These are phyloP conservation scores for Tylopilus subfusipes DNA, from an alignment of 768 basidiomycete genomes.

Conservation along the genomic window DNA sequence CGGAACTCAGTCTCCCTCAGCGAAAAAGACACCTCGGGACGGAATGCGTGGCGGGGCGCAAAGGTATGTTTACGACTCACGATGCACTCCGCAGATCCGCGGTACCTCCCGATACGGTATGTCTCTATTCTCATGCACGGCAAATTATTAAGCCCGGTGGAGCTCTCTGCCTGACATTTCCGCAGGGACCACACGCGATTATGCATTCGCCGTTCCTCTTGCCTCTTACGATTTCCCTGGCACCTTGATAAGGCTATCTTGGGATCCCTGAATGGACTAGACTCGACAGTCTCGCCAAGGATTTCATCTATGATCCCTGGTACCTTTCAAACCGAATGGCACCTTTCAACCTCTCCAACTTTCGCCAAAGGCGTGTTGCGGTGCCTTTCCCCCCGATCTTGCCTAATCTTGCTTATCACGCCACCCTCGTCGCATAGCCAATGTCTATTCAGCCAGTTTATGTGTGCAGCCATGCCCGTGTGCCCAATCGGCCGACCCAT, in stretches of 20 bases:
- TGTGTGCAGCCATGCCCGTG: conserved; percentile 5
- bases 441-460: neutral
- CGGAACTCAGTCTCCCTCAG: conserved; percentile 1
- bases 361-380: conserved; percentile 11
- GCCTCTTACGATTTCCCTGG: conserved; percentile 23
- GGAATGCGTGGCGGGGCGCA: conserved; percentile 2
- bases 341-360: conserved; percentile 3
- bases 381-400: conserved; percentile 21
- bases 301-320: conserved; percentile 20
- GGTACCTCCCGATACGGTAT: conserved; percentile 21
- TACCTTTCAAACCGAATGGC: conserved; percentile 18
- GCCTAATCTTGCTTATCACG: conserved; percentile 10
- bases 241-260: conserved; percentile 31
- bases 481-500: conserved; percentile 7
- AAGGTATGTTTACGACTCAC: conserved; percentile 2
- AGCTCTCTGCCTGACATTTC: conserved; percentile 16
- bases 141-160: conserved; percentile 17
- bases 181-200: conserved; percentile 19
- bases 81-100: conserved; percentile 30
- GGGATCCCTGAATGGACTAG: conserved; percentile 27
- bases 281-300: conserved; percentile 20
- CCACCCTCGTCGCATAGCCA: conserved; percentile 9
- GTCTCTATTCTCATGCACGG: conserved; percentile 24
- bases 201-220: conserved; percentile 26
- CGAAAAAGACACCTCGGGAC: conserved; percentile 15